Percentiles rank a stretch among this genome's conserved stretches.
phyloP scores from a whole-genome alignment of 169 alveolate species.

The Plasmodium knowlesi region DNA sequence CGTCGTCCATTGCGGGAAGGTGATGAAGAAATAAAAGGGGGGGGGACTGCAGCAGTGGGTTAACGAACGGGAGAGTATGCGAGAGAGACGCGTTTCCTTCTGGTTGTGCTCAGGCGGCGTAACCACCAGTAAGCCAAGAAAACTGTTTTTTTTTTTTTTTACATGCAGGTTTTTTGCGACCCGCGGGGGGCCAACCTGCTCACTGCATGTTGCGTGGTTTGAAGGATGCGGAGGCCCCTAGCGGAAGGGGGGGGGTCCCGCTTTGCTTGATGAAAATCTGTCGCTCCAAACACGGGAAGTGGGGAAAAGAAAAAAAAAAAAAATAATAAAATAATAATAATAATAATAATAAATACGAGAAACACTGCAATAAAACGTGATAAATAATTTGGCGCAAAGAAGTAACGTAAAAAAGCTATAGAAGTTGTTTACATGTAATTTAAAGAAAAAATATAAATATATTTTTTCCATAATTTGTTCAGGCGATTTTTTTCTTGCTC shows the following conservation, averaged over 20 bases:
- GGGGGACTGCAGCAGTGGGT: too few species aligned
- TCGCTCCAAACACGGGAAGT: not conserved
- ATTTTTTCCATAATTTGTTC: not conserved
- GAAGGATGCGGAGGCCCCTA: not conserved
- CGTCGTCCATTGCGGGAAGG: not conserved
- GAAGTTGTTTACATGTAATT: not conserved
- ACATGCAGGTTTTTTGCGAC: not conserved
- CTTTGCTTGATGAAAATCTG: too few species aligned
- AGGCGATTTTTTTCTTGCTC: not conserved
- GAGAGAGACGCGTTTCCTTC: not conserved
- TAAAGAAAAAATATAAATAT: not conserved
- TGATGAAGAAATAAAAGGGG: not conserved
- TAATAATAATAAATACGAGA: too few species aligned
- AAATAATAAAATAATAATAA: too few species aligned
- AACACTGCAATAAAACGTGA: not conserved
- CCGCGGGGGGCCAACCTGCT: not conserved
- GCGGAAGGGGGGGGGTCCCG: not conserved
- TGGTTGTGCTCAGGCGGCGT: not conserved
- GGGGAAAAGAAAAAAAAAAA: too few species aligned
- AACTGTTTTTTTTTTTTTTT: not conserved
- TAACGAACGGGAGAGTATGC: not conserved
- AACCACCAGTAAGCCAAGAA: not conserved
- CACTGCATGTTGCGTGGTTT: not conserved
- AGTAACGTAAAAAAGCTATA: not conserved
- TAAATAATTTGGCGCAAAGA: not conserved